Evolutionary conservation across 345 rosid species (phyloP), one percentile per base, ranked within the genome.

Genomic region (Eucalyptus cloeziana): DNA sequence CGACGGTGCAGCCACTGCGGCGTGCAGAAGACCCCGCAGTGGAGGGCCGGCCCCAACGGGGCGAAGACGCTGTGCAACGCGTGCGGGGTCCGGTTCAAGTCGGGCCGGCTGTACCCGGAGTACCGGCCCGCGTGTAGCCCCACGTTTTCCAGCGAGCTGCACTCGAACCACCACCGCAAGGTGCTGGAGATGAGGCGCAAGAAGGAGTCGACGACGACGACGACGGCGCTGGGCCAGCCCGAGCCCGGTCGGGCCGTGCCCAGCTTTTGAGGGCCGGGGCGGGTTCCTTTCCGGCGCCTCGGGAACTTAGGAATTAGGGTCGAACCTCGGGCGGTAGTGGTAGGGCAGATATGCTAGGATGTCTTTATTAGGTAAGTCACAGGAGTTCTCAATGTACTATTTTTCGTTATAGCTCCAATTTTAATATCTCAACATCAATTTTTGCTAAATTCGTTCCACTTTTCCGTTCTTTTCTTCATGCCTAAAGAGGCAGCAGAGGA

Each of bases 61-160:
- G 93, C 96, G 45, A 97, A 96, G 93, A 96, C 98, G 27, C 90
- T 97, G 15, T 97, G 99, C 88, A 97, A 97, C 90, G 99, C 99
- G 3, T 97, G 99, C n/a, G 99, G 99, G 33, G 99, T 97, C 69
- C 92, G 99, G 90, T 96, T 90, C 91, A 97, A 97, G 89, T 97
- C 99, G 49, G 99, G 99, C 52, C 94, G 99, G 89, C 92, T 97
- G 19, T 89, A 93, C 44, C 99, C 99, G 31, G 99, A 97, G 89
- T 97, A 96, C 89, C 91, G 99, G 79, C 99, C 99, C 6, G 99
- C 98, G 64, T 94, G 98, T 87, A 97, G 99, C 92, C 99, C 99
- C 15, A 96, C 99, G 1, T 96, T 96, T 45, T 94, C 96, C 8
- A 91, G 92, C 24, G 94, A 94, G 86, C 87, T 94, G 91, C 99